Evolutionary conservation across 805 yeast genomes (phyloP), one percentile per base, ranked within the genome.

Genomic region (Wickerhamomyces ciferrii): DNA sequence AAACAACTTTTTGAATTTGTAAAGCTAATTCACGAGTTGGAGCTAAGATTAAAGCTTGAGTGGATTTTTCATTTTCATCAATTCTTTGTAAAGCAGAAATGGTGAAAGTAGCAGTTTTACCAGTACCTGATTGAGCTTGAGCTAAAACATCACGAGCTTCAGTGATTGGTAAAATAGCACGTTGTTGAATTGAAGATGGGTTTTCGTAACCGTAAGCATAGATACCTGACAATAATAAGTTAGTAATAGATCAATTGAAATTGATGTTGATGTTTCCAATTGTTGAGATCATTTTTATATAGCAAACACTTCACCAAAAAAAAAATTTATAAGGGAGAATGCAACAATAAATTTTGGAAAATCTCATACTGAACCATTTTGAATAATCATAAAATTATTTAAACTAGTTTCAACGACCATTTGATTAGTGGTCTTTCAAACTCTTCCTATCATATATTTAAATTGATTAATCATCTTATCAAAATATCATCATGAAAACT

Each of bases 71-170:
- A 55, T 74, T 72, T 59, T 83, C 77, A 67, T 91, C 96, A 50
- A 90, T 78, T 69, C 78, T 78, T 69, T 81, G 84, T 62, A 82
- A 76, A 61, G 83, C 82, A 58, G 84, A 84, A 55, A 92, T 89
- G 60, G 97, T 81, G 78, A 92, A 92, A 48, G 99, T 92, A 60
- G 98, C 99, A 43, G 99, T 92, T 77, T 92, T 92, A 74, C 99
- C 99, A 48, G 99, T 92, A 74, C 99, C 99, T 43, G 97, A 89
- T 76, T 92, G 99, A 54, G 99, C 98, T 75, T 92, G 99, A 55
- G 98, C 99, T 58, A 92, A 82, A 49, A 90, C 96, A 72, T 92
- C 98, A 70, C 89, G 85, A 52, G 96, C 97, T 68, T 84, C 86
- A 62, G 88, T 84, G 68, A 94, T 91, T 70, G 96, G 99, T 72